These are phyloP conservation scores for Botrytis pseudocinerea DNA, from an alignment of 2,329 filamentous ascomycete species.

Conservation along the genomic window DNA sequence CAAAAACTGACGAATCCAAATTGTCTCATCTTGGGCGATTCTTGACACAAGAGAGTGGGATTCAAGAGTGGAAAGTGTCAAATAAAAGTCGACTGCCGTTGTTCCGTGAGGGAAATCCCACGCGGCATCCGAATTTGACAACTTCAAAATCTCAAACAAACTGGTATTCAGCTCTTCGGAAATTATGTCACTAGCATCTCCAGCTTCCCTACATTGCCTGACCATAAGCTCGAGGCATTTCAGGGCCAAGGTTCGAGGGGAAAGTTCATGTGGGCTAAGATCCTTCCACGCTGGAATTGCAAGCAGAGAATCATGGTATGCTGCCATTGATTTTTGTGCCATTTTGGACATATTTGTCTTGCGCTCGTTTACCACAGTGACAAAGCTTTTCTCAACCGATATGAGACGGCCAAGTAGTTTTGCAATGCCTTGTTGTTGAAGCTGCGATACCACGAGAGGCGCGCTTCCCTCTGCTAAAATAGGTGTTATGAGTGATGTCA, in stretches of 20 bases:
- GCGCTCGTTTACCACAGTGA: conserved; percentile 61
- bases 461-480: conserved; percentile 63
- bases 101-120: conserved; percentile 34
- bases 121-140: conserved; percentile 30
- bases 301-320: conserved; percentile 55
- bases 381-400: conserved; percentile 54
- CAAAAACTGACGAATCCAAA: conserved; percentile 53
- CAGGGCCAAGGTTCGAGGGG: conserved; percentile 63
- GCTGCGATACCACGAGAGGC: conserved; percentile 57
- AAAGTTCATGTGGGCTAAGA: conserved; percentile 51
- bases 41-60: conserved; percentile 52
- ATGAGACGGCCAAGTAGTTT: conserved; percentile 59
- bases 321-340: conserved; percentile 56
- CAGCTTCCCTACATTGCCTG: conserved; percentile 50
- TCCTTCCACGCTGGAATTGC: conserved; percentile 62
- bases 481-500: conserved; percentile 63
- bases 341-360: conserved; percentile 69
- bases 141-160: conserved; percentile 49
- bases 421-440: conserved; percentile 56
- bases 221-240: conserved; percentile 62
- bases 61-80: conserved; percentile 55
- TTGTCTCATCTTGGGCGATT: conserved; percentile 45
- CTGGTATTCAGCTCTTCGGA: conserved; percentile 50
- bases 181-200: conserved; percentile 52
- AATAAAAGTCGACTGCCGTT: conserved; percentile 43